Base-by-base conservation (phyloP, 2,329 filamentous ascomycete genomes). In the Colletotrichum agaves region DNA sequence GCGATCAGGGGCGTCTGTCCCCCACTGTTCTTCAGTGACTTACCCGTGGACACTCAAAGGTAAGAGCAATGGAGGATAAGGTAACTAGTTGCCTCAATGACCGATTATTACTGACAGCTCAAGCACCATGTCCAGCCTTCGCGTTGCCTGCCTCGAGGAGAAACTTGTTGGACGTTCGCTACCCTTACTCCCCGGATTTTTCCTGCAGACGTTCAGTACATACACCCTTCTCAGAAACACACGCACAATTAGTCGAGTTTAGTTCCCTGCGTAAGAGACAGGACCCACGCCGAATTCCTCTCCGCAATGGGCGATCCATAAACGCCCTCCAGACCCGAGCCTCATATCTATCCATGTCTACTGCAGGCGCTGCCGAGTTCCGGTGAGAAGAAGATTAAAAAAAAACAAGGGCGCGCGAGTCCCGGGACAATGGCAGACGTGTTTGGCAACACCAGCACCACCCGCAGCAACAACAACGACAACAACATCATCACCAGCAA, bases 231-330 rank as follows among this genome's bases (percentile, higher is more conserved):
- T 27, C 6, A 27, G 27, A 27, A 27, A 27, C 33, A 35, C 50
- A 35, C 33, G 12, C 31, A 33, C 31, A 55, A 37, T 11, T 6
- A 35, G 33, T 39, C 50, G 50, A 17, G n/a, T 17, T 39, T 43
- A 23, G 6, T 27, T 2, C 6, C 27, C 27, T 27, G 27, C 27
- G 27, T 27, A 7, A 27, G 33, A 49, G 31, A 7, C n/a, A 19
- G 49, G 65, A 59, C 65, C 65, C 61, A 68, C 65, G 61, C 61
- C 61, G 65, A 50, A 27, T 60, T 59, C 41, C 47, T 68, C 65
- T 59, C 61, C 61, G 65, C 53, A 65, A 68, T 37, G 61, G 65
- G 65, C 53, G 60, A 58, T 55, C 61, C 65, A 55, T 68, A 47
- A 65, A 27, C 6, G 46, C 52, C 53, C 64, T 64, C 44, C 55